Base-by-base conservation (phyloP, 768 basidiomycete genomes). In the Serpula lacrymans region DNA sequence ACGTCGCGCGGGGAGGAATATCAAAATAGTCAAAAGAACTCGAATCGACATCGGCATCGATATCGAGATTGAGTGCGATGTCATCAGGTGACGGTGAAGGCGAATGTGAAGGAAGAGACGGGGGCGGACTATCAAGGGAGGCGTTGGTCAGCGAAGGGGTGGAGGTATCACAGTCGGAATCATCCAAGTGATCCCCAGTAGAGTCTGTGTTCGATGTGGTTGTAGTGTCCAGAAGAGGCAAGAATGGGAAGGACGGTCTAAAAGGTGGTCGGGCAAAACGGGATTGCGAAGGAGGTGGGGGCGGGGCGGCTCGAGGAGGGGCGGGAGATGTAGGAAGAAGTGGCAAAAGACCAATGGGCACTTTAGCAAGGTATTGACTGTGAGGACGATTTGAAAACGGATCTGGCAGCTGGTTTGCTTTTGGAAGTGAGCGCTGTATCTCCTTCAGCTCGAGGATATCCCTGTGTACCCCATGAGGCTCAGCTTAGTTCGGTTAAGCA, bases 381-480 rank as follows among this genome's bases (percentile, higher is more conserved):
- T 56, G 62, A 10, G 58, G 67, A 25, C 58, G 63, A 28, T 69
- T 71, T 0, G 71, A 62, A 21, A 70, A 45, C 2, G 56, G 60
- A 54, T 74, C 75, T 3, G 58, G 55, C 1, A 65, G 70, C 60
- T 78, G 82, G 39, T 70, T 64, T 2, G 82, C 78, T 14, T 69
- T 66, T 6, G 82, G 82, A 1, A 84, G 67, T 6, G 78, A 77
- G 9, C 77, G 74, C 45, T 80, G 81, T 30, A 86, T 79, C 48
- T 78, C 79, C 50, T 82, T 82, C 30, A 84, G 71, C 55, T 86
- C 83, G 16, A 84, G 72, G 14, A 82, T 52, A 48, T 83, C 80
- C 49, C 80, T 82, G 49, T 37, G 16, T n/a, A n/a, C n/a, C n/a
- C n/a, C n/a, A n/a, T n/a, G n/a, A n/a, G n/a, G n/a, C n/a, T n/a